Conservation (phyloP, 441 rosid genomes). For the Populus hybrid region DNA sequence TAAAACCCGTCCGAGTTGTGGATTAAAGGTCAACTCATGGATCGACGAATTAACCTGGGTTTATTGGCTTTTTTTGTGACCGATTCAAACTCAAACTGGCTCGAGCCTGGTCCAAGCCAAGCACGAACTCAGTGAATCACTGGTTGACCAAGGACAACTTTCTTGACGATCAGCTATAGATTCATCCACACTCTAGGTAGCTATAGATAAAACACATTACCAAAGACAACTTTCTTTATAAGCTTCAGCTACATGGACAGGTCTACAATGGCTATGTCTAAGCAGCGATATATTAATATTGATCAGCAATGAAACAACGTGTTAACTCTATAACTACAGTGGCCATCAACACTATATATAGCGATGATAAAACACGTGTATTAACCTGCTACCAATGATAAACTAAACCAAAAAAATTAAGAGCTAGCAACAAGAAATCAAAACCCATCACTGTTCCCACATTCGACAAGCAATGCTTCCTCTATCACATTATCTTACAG, state of each 20-base stretch:
- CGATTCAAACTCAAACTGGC: too few species aligned
- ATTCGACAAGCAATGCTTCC: not conserved
- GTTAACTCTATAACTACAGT: not conserved
- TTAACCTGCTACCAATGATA: not conserved
- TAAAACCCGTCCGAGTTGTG: too few species aligned
- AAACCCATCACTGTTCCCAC: not conserved
- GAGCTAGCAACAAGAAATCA: not conserved
- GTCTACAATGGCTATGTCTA: not conserved
- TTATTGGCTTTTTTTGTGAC: too few species aligned
- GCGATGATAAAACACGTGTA: not conserved
- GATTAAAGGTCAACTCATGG: too few species aligned
- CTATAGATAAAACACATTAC: not conserved
- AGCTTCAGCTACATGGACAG: not conserved
- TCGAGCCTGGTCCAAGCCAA: too few species aligned
- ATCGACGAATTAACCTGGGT: too few species aligned
- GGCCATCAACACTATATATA: not conserved
- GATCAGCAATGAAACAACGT: not conserved
- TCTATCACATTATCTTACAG: not conserved
- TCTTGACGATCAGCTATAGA: too few species aligned
- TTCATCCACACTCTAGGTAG: not conserved
- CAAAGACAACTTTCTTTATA: not conserved
- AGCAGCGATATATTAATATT: not conserved
- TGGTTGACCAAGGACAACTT: too few species aligned
- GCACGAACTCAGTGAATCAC: too few species aligned
- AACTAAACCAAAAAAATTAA: not conserved